These are phyloP conservation scores for Zasmidium cellare DNA, from an alignment of 2,329 filamentous ascomycete species.

Conservation along the genomic window DNA sequence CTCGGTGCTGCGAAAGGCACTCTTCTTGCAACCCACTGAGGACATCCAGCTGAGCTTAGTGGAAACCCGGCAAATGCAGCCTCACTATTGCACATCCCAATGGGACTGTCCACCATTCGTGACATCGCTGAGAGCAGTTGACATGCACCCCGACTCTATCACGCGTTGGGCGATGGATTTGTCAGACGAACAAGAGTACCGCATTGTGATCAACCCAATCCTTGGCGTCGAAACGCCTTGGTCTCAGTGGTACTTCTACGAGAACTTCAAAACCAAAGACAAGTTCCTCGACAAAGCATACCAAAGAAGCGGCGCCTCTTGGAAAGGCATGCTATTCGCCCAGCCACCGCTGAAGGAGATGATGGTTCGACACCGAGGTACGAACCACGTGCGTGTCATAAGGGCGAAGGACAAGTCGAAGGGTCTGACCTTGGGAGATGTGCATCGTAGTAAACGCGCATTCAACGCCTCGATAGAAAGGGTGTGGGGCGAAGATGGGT, in stretches of 20 bases:
- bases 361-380: not conserved
- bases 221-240: not conserved
- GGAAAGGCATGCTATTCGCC: slow-evolving; percentile 1
- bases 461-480: not conserved
- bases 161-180: not conserved
- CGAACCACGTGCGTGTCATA: not conserved
- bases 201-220: slow-evolving; percentile 3
- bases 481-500: slow-evolving; percentile 1
- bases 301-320: not conserved
- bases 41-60: not conserved
- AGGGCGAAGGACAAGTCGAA: not conserved
- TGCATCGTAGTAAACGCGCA: not conserved
- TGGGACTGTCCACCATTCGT: not conserved
- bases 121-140: not conserved
- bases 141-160: not conserved
- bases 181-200: not conserved
- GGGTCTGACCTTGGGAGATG: not conserved
- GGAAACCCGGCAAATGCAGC: not conserved
- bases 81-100: not conserved
- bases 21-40: not conserved
- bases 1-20: not conserved
- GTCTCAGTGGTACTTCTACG: not conserved
- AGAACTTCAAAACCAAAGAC: not conserved
- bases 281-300: not conserved
- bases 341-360: not conserved